Percentiles rank a stretch among this genome's conserved stretches.
Evolutionary conservation across 306 rosid species (phyloP).

Genomic region (Bauhinia variegata): DNA sequence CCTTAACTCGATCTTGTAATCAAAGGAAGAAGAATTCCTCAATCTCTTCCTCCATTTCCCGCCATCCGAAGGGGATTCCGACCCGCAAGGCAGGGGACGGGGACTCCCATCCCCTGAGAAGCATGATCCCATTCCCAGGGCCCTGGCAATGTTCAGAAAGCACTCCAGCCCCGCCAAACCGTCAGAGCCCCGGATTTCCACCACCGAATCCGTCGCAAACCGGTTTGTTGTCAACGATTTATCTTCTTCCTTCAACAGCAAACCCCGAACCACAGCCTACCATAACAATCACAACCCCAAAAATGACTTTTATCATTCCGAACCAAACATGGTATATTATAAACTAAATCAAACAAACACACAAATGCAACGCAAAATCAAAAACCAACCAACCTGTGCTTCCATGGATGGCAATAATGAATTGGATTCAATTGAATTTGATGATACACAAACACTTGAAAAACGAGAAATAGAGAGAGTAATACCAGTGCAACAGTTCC

Average conservation of each 20-base stretch:
- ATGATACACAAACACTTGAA: no score
- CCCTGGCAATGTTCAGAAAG: conserved; percentile 77
- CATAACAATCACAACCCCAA: neutral
- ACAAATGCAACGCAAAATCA: no score
- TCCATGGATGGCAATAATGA: no score
- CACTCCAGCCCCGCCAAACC: conserved; percentile 82
- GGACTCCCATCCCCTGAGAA: conserved; percentile 40
- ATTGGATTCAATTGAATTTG: no score
- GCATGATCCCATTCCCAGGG: conserved; percentile 93
- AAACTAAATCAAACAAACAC: no score
- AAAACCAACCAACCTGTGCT: no score
- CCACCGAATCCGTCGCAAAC: conserved; percentile 62
- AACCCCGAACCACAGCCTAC: conserved; percentile 38
- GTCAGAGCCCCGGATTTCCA: conserved; percentile 61
- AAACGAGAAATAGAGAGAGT: neutral
- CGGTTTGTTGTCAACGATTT: conserved; percentile 31
- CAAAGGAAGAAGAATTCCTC: conserved; percentile 32
- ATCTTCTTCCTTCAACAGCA: conserved; percentile 14
- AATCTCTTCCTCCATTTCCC: conserved; percentile 56
- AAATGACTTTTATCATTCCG: no score
- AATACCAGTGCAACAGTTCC: neutral
- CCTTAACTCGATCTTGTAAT: conserved; percentile 44
- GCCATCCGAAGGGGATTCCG: conserved; percentile 40
- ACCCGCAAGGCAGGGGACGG: conserved; percentile 44
- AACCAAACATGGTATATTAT: no score